Conservation (phyloP, 2,329 filamentous ascomycete genomes). For the Blastomyces percursus region DNA sequence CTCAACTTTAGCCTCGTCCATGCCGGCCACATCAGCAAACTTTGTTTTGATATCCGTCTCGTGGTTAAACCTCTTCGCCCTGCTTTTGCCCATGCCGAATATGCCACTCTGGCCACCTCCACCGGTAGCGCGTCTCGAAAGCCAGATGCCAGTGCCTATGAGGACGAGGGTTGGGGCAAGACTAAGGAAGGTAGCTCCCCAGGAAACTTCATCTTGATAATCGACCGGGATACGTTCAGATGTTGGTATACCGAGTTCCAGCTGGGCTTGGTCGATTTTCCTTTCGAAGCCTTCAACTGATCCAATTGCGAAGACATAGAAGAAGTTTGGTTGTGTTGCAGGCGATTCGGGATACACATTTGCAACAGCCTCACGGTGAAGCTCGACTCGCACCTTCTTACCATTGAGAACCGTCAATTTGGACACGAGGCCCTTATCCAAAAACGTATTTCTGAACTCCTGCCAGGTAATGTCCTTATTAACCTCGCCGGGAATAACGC, state of each 20-base stretch:
- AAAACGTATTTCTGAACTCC: conserved; percentile 83
- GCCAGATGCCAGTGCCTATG: conserved; percentile 69
- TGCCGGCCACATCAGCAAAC: conserved; percentile 90
- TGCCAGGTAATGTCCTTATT: conserved; percentile 90
- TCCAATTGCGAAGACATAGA: conserved; percentile 92
- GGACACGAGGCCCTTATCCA: conserved; percentile 92
- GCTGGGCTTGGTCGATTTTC: conserved; percentile 75
- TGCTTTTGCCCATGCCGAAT: conserved; percentile 92
- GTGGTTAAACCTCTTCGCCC: conserved; percentile 94
- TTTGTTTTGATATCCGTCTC: conserved; percentile 95
- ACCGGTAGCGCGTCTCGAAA: conserved; percentile 62
- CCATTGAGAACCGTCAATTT: conserved; percentile 75
- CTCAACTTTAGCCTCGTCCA: conserved; percentile 96
- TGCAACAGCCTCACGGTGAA: conserved; percentile 63
- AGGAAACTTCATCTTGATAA: conserved; percentile 66
- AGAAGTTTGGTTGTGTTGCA: conserved; percentile 56
- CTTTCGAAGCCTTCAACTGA: conserved; percentile 88
- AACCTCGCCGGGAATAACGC: conserved; percentile 55
- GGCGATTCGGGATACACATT: conserved; percentile 66
- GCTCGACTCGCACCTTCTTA: conserved; percentile 65
- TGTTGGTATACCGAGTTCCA: conserved; percentile 72
- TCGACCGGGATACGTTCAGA: conserved; percentile 88
- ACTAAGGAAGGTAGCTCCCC: conserved; percentile 60
- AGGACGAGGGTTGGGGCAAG: conserved; percentile 83
- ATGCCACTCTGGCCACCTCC: conserved; percentile 62